These are phyloP conservation scores for Meira miltonrushii DNA, from an alignment of 1,284 basidiomycete genomes.

Conservation along the genomic window DNA sequence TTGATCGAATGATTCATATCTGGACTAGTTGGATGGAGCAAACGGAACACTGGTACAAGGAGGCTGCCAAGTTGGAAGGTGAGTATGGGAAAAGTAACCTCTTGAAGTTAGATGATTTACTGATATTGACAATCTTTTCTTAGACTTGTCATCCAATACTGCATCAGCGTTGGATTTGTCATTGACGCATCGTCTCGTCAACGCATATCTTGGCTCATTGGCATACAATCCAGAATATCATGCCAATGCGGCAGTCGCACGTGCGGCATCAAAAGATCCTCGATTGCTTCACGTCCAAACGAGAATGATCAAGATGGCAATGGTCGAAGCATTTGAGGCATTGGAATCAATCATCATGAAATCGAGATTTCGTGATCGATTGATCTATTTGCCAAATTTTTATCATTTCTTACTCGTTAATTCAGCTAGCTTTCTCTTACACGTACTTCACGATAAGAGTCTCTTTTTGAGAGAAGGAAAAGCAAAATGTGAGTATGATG, in stretches of 20 bases:
- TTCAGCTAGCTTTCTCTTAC: constrained; percentile 32
- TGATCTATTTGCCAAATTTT: constrained; percentile 33
- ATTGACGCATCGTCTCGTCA: constrained; percentile 13
- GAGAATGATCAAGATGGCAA: constrained; percentile 19
- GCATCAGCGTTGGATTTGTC: constrained; percentile 18
- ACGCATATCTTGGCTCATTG: constrained; percentile 18
- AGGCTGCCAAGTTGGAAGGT: constrained; percentile 13
- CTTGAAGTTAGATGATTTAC: not conserved
- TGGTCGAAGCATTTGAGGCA: constrained; percentile 30
- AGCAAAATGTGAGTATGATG: constrained; percentile 11
- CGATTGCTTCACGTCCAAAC: constrained; percentile 8
- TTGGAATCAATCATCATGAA: constrained; percentile 23
- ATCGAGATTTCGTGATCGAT: constrained; percentile 33
- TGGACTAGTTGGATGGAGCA: constrained; percentile 15
- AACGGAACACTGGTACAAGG: constrained; percentile 13
- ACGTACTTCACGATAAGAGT: constrained; percentile 23
- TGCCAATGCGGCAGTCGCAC: not conserved
- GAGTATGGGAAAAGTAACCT: constrained; percentile 1
- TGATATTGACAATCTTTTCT: not conserved
- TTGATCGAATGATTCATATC: not conserved
- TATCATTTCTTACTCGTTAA: constrained; percentile 43
- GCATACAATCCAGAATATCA: constrained; percentile 11
- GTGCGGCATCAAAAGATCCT: not conserved
- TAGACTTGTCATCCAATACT: constrained; percentile 16
- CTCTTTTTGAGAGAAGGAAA: constrained; percentile 33